Evolutionary conservation across 2,329 filamentous ascomycete species (phyloP).

Genomic region (Stagonosporopsis tanaceti): DNA sequence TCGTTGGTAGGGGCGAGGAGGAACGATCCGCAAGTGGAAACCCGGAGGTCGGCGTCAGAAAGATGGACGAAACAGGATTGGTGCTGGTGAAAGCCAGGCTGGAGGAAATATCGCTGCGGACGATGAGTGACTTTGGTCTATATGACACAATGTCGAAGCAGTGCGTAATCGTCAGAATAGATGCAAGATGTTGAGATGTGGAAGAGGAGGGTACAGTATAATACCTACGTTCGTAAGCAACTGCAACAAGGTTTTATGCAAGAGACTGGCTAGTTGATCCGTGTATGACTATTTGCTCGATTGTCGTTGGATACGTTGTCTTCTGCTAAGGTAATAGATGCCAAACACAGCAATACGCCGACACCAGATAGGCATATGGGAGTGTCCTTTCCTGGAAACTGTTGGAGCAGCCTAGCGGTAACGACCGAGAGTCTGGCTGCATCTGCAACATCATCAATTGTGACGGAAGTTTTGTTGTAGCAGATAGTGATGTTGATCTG

Average conservation of each 20-base stretch:
- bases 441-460: not conserved
- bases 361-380: not conserved
- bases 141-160: slow-evolving; percentile 48
- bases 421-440: not conserved
- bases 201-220: not conserved
- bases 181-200: slow-evolving; percentile 38
- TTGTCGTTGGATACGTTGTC: slow-evolving; percentile 7
- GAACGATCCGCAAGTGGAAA: slow-evolving; percentile 27
- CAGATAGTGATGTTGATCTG: not conserved
- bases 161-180: slow-evolving; percentile 43
- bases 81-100: slow-evolving; percentile 40
- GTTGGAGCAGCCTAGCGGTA: not conserved
- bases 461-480: not conserved
- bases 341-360: slow-evolving; percentile 1
- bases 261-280: not conserved
- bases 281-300: not conserved
- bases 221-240: slow-evolving; percentile 3
- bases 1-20: slow-evolving; percentile 33
- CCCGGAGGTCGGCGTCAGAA: slow-evolving; percentile 31
- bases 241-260: not conserved
- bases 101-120: slow-evolving; percentile 46
- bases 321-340: slow-evolving; percentile 8
- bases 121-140: slow-evolving; percentile 46
- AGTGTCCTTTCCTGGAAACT: not conserved
- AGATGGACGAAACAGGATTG: slow-evolving; percentile 21